Percentiles rank a stretch among this genome's conserved stretches.
These are phyloP conservation scores for Exophiala calicioides DNA, from an alignment of 2,329 filamentous ascomycete species.

Conservation along the genomic window DNA sequence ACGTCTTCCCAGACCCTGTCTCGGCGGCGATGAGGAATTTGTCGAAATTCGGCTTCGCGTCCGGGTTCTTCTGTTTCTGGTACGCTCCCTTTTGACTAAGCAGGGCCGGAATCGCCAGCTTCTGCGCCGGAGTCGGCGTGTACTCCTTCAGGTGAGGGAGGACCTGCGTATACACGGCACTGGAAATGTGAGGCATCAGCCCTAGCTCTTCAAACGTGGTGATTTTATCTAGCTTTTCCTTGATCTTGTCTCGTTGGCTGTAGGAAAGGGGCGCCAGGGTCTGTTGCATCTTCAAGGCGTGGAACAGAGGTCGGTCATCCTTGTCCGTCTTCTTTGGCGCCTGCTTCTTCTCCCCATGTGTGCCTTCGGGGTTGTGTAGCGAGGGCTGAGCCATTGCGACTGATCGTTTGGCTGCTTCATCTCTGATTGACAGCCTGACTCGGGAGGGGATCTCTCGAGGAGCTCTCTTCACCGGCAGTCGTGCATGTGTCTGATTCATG, in stretches of 20 bases:
- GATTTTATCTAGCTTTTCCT: slow-evolving; percentile 64
- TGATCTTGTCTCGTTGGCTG: slow-evolving; percentile 61
- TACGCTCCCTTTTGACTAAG: slow-evolving; percentile 48
- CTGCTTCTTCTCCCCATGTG: neutral
- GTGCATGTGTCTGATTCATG: slow-evolving; percentile 50
- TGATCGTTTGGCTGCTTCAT: slow-evolving; percentile 8
- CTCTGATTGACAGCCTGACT: slow-evolving; percentile 16
- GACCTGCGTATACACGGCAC: slow-evolving; percentile 71
- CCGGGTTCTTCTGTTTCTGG: slow-evolving; percentile 34
- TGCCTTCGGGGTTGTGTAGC: neutral
- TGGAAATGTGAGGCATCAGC: slow-evolving; percentile 69
- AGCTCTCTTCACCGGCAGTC: slow-evolving; percentile 10
- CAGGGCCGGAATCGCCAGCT: slow-evolving; percentile 80
- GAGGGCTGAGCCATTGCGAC: neutral
- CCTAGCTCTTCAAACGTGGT: slow-evolving; percentile 81
- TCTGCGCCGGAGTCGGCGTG: slow-evolving; percentile 84
- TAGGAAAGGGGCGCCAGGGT: slow-evolving; percentile 76
- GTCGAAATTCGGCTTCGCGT: slow-evolving; percentile 53
- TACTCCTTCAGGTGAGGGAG: slow-evolving; percentile 73
- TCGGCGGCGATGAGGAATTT: slow-evolving; percentile 87
- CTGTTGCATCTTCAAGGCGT: slow-evolving; percentile 93
- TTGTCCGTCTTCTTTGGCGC: slow-evolving; percentile 35
- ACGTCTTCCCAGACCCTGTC: slow-evolving; percentile 94
- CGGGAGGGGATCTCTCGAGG: slow-evolving; percentile 15
- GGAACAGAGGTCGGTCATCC: slow-evolving; percentile 59